Evolutionary conservation across 208 protist species (phyloP).

Genomic region (Wallacemonas sp.): DNA sequence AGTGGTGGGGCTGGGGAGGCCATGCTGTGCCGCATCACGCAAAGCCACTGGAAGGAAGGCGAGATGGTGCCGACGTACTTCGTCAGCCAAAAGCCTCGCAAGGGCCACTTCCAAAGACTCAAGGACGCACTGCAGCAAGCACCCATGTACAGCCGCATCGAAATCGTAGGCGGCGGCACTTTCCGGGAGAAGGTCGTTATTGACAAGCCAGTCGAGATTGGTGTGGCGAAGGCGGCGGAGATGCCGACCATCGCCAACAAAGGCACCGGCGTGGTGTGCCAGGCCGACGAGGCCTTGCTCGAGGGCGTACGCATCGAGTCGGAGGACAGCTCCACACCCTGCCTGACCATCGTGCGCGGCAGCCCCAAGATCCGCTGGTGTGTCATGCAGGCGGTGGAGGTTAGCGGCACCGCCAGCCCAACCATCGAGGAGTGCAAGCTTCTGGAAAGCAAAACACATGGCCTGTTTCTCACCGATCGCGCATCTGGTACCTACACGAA

Average conservation of each 20-base stretch:
- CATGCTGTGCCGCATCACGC: constrained; percentile 42
- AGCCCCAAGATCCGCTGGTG: constrained; percentile 24
- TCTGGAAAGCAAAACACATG: constrained; percentile 22
- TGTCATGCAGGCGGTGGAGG: constrained; percentile 30
- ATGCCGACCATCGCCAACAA: constrained; percentile 20
- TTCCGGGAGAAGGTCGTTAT: constrained; percentile 39
- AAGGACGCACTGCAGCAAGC: constrained; percentile 37
- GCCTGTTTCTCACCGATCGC: constrained; percentile 21
- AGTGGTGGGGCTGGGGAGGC: constrained; percentile 12
- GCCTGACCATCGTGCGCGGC: constrained; percentile 20
- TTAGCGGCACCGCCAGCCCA: constrained; percentile 31
- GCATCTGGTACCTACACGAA: constrained; percentile 29
- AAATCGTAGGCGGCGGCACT: constrained; percentile 33
- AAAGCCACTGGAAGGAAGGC: constrained; percentile 30
- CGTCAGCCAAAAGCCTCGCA: constrained; percentile 31
- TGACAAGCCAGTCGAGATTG: constrained; percentile 41
- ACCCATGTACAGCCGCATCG: constrained; percentile 40
- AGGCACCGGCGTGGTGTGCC: constrained; percentile 18
- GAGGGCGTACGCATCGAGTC: constrained; percentile 27
- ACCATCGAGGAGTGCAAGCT: constrained; percentile 32
- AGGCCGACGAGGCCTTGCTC: constrained; percentile 31
- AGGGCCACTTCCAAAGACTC: constrained; percentile 31
- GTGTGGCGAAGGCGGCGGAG: constrained; percentile 21
- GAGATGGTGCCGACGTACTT: constrained; percentile 47
- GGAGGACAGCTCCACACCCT: constrained; percentile 16